Conservation (phyloP, 345 rosid species). For the Fremontodendron californicum region DNA sequence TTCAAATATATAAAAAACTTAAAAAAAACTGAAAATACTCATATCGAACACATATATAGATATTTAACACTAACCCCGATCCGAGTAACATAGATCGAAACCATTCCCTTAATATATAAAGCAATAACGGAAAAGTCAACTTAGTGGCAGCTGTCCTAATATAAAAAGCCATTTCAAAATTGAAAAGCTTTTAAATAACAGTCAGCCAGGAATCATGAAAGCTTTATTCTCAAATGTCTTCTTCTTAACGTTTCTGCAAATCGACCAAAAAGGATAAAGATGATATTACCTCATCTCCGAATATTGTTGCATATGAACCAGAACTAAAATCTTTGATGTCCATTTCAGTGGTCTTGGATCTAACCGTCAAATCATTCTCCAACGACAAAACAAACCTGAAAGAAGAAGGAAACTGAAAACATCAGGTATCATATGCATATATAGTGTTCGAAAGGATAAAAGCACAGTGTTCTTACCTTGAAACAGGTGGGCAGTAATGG, state of each 20-base stretch:
- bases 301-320: constrained; percentile 86
- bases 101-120: background rate
- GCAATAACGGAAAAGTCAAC: background rate
- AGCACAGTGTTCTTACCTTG: constrained; percentile 45
- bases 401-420: constrained; percentile 7
- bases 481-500: constrained; percentile 93
- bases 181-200: background rate
- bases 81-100: background rate
- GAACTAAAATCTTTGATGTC: constrained; percentile 69
- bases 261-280: background rate
- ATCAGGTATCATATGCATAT: background rate
- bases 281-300: constrained; percentile 76
- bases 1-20: too few species aligned
- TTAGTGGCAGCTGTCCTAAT: background rate
- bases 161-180: background rate
- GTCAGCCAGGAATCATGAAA: background rate
- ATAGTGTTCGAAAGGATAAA: background rate
- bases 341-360: constrained; percentile 77
- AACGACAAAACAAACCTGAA: constrained; percentile 74
- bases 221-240: background rate
- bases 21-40: too few species aligned
- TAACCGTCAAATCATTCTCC: constrained; percentile 82
- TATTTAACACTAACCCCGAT: background rate
- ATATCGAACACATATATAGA: background rate
- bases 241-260: background rate